These are phyloP conservation scores for Simplicillium aogashimaense DNA, from an alignment of 2,329 filamentous ascomycete genomes.

Conservation along the genomic window DNA sequence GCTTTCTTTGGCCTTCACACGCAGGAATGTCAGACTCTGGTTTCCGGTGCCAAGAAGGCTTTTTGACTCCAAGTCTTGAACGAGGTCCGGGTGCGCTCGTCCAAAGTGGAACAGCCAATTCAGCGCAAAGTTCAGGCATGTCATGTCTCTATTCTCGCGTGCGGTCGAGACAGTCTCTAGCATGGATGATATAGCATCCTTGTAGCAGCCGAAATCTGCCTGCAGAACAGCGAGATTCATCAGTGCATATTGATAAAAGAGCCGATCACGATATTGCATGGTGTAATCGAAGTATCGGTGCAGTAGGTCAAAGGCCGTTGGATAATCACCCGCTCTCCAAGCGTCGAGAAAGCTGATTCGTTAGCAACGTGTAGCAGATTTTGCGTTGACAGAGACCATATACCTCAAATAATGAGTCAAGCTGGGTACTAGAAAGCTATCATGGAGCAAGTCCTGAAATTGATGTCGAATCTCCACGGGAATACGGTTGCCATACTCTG, in stretches of 20 bases:
- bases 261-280: conserved; percentile 71
- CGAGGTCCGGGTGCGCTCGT: conserved; percentile 71
- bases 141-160: conserved; percentile 83
- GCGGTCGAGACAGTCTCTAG: conserved; percentile 93
- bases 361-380: conserved; percentile 7
- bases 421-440: conserved; percentile 59
- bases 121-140: conserved; percentile 86
- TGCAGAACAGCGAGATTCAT: conserved; percentile 90
- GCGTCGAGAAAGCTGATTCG: conserved; percentile 69
- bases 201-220: conserved; percentile 86
- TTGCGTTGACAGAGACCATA: not conserved
- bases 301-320: conserved; percentile 79
- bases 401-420: conserved; percentile 67
- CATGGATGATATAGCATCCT: conserved; percentile 87
- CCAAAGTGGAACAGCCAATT: conserved; percentile 95
- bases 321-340: conserved; percentile 85
- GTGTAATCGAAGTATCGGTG: conserved; percentile 97
- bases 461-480: conserved; percentile 63
- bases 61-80: conserved; percentile 58
- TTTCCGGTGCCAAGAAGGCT: conserved; percentile 69
- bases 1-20: conserved; percentile 74
- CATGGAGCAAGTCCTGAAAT: conserved; percentile 58
- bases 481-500: conserved; percentile 68
- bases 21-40: conserved; percentile 75
- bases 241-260: conserved; percentile 89